A percentile compares a stretch with the other conserved stretches of the same genome.
Evolutionary conservation across 345 rosid species (phyloP).

Genomic region (Populus simonii): DNA sequence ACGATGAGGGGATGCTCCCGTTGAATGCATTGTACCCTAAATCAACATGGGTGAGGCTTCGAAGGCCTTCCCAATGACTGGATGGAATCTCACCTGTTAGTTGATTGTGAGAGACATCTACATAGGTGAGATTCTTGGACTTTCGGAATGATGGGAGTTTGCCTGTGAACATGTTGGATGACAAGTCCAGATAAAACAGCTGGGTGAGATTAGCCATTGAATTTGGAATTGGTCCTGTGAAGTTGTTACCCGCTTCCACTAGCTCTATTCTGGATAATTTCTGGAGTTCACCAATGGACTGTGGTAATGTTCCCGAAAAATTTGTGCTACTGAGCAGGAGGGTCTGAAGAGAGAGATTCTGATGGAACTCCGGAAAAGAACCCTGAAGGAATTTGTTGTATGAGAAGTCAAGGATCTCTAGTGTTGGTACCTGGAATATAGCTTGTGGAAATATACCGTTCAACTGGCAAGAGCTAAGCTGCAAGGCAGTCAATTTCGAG

Average conservation of each 20-base stretch:
- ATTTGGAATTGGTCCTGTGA: constrained; percentile 31
- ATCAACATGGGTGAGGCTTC: constrained; percentile 29
- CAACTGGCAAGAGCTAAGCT: constrained; percentile 13
- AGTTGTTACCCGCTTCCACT: constrained; percentile 11
- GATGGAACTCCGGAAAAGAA: constrained; percentile 2
- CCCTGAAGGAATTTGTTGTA: constrained; percentile 21
- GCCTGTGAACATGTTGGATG: constrained; percentile 31
- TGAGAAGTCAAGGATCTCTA: constrained; percentile 34
- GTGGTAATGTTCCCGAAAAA: constrained; percentile 33
- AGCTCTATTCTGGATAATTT: constrained; percentile 21
- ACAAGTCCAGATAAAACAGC: constrained; percentile 32
- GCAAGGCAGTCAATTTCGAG: constrained; percentile 8
- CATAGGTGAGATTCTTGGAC: constrained; percentile 21
- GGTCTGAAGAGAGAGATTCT: constrained; percentile 20
- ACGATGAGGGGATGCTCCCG: constrained; percentile 35
- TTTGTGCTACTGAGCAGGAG: constrained; percentile 23
- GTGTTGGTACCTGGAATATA: constrained; percentile 20
- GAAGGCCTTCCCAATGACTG: constrained; percentile 22
- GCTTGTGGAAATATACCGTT: constrained; percentile 30
- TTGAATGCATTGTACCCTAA: constrained; percentile 24
- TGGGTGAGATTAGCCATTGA: constrained; percentile 22
- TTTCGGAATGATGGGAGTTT: constrained; percentile 24
- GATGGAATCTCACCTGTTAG: constrained; percentile 28
- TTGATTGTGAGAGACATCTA: constrained; percentile 30
- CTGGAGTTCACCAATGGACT: constrained; percentile 26